Evolutionary conservation across 305 asterid species (phyloP).

Genomic region (Solanum hybrid): DNA sequence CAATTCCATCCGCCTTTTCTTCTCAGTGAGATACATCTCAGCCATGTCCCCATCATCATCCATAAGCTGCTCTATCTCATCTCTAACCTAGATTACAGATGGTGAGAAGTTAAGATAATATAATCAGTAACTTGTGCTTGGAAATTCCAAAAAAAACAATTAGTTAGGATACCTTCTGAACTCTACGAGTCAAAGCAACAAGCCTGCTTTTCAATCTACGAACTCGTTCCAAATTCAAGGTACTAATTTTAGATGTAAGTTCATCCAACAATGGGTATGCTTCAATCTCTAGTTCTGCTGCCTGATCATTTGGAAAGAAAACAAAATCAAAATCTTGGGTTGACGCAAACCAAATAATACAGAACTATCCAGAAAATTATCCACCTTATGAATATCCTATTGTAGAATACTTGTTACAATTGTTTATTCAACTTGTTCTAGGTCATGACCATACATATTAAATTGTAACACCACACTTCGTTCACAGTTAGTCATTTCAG

Average conservation of each 20-base stretch:
- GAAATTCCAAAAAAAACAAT: neutral
- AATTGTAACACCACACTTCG: neutral
- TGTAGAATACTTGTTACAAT: neutral
- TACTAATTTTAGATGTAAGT: conserved; percentile 90
- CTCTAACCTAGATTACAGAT: conserved; percentile 69
- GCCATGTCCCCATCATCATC: conserved; percentile 99
- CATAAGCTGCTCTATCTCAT: conserved; percentile 97
- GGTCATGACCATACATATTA: neutral
- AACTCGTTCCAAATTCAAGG: conserved; percentile 67
- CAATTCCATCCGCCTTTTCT: conserved; percentile 72
- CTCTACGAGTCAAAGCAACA: conserved; percentile 91
- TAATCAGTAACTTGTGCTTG: neutral
- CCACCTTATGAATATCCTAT: neutral
- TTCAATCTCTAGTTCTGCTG: conserved; percentile 84
- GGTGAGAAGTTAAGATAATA: conserved; percentile 6
- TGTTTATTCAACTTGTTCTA: neutral
- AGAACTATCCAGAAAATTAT: neutral
- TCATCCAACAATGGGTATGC: conserved; percentile 96
- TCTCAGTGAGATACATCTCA: conserved; percentile 96
- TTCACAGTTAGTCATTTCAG: neutral
- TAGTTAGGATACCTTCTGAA: conserved; percentile 62
- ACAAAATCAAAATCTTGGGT: neutral
- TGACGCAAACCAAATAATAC: neutral
- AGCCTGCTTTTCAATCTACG: conserved; percentile 95
- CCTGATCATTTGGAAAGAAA: conserved; percentile 35